phyloP scores from a whole-genome alignment of 371 early-diverging fungal genomes.

The Mucor mucedo region DNA sequence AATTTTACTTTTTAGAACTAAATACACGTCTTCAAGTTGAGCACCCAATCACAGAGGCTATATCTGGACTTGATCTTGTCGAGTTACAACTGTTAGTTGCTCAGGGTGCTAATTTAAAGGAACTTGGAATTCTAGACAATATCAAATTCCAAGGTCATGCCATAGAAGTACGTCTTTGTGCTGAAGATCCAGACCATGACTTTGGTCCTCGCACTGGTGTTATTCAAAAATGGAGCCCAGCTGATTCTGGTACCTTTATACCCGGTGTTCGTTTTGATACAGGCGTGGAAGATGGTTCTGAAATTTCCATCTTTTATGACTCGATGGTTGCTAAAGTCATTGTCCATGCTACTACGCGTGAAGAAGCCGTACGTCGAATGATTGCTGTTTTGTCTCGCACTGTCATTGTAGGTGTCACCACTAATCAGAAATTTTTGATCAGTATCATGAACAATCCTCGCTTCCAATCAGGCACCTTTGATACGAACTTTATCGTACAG shows the following conservation, averaged over 20 bases:
- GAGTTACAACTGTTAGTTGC: constrained; percentile 81
- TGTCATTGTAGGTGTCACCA: constrained; percentile 65
- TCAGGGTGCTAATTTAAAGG: constrained; percentile 57
- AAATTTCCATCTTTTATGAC: constrained; percentile 81
- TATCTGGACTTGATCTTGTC: constrained; percentile 95
- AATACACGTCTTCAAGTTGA: constrained; percentile 92
- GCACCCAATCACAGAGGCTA: constrained; percentile 95
- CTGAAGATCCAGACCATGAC: constrained; percentile 85
- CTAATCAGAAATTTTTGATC: constrained; percentile 70
- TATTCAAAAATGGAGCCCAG: constrained; percentile 82
- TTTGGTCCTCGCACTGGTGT: constrained; percentile 82
- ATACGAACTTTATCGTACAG: constrained; percentile 64
- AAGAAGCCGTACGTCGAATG: constrained; percentile 79
- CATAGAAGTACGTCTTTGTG: constrained; percentile 85
- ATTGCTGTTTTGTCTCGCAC: constrained; percentile 67
- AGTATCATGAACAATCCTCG: constrained; percentile 58
- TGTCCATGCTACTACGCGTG: constrained; percentile 83
- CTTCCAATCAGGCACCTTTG: constrained; percentile 63
- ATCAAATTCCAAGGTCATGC: constrained; percentile 73
- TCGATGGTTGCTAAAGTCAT: constrained; percentile 89
- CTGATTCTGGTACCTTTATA: constrained; percentile 56
- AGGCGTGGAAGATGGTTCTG: constrained; percentile 83
- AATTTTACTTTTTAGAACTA: constrained; percentile 85
- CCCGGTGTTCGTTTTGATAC: constrained; percentile 81
- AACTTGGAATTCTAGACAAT: constrained; percentile 52